Evolutionary conservation across 495 filamentous ascomycete genomes (phyloP), one percentile per base, ranked within the genome.

Genomic region (Cryomyces minteri): DNA sequence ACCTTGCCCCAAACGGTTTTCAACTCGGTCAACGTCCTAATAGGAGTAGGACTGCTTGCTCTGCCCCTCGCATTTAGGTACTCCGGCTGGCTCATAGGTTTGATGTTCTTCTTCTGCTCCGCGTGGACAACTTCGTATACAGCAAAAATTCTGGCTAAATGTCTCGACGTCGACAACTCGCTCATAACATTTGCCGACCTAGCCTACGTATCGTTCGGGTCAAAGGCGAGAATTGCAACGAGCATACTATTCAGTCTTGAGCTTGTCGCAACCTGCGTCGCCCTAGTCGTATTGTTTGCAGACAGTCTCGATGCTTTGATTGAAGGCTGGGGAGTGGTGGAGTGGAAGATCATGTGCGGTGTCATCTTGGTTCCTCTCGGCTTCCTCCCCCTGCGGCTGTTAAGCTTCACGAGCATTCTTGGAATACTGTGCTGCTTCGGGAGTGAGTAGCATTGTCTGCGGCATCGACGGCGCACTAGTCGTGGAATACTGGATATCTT

Each of bases 1-100:
- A 98, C 90, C 3, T 65, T 95, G 31, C 87, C 88, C 2, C 90
- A 98, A 64, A 96, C 90, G 0, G 70, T 95, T 48, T 94, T 98
- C 65, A 98, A 98, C 58, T 90, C 84, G 11, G 86, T 92, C 44
- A 98, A 98, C 56, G 84, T 94, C 33, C 63, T 98, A 37, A 88
- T 98, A 49, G 90, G 90, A 12, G 77, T 98, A 40, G 90, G 90
- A 0, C 61, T 98, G 14, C 63, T 98, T 41, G 88, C 82, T 64
- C 67, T 98, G 46, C 92, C 90, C 8, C 71, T 98, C 56, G 90
- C 82, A 4, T 65, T 98, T 53, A 86, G 82, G 49, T 87, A 95
- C 54, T 77, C 83, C 30, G 90, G 90, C 25, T 96, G 90, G 90
- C 52, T 95, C 28, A 70, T 87, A 51, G 90, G 90, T 46, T 67